Evolutionary conservation across 2,329 filamentous ascomycete genomes (phyloP).

Genomic region (Aureobasidium sp.): DNA sequence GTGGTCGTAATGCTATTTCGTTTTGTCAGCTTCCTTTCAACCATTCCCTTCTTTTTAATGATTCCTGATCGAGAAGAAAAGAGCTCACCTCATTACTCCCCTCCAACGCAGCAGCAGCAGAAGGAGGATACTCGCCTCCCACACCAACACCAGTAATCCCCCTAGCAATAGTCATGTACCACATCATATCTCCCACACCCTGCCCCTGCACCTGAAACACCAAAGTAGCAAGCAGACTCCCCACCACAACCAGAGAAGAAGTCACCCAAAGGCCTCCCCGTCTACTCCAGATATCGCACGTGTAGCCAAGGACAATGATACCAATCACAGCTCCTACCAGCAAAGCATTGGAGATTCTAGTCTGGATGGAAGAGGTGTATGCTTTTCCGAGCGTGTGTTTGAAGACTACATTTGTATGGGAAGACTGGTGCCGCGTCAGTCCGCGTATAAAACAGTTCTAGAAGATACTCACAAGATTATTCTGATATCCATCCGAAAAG

Average conservation of each 20-base stretch:
- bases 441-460: too few species aligned
- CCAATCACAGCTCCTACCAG: constrained; percentile 28
- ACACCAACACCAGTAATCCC: constrained; percentile 31
- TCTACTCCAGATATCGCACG: constrained; percentile 25
- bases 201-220: constrained; percentile 26
- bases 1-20: constrained; percentile 23
- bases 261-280: constrained; percentile 28
- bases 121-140: constrained; percentile 42
- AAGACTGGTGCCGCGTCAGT: too few species aligned
- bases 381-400: constrained; percentile 22
- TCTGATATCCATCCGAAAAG: constrained; percentile 28
- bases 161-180: constrained; percentile 44
- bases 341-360: constrained; percentile 26
- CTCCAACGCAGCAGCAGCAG: constrained; percentile 39
- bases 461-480: constrained; percentile 19
- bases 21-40: background rate
- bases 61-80: background rate
- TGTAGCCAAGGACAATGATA: constrained; percentile 26
- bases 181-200: constrained; percentile 38
- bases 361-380: constrained; percentile 26
- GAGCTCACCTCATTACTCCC: constrained; percentile 35
- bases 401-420: constrained; percentile 28
- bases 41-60: too few species aligned
- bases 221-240: constrained; percentile 29
- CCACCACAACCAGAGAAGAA: constrained; percentile 24